A percentile compares a stretch with the other conserved stretches of the same genome.
phyloP scores from a whole-genome alignment of 148 eudicot genomes.

The Amaranthus palmeri region DNA sequence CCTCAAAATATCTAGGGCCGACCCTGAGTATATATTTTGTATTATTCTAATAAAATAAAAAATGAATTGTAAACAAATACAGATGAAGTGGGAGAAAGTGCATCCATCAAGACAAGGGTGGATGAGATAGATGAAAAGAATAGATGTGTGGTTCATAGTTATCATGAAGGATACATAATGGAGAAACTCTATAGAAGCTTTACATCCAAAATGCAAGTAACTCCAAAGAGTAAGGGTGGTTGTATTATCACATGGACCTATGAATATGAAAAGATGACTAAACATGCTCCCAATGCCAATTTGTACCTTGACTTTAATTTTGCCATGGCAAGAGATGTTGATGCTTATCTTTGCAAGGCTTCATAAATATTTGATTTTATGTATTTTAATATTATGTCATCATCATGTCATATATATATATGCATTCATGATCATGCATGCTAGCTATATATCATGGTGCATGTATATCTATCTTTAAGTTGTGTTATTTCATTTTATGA shows the following conservation, averaged over 20 bases:
- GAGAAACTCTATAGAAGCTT: slow-evolving; percentile 16
- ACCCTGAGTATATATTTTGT: no score
- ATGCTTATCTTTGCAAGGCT: slow-evolving; percentile 6
- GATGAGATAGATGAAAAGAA: slow-evolving; percentile 16
- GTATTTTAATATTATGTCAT: no score
- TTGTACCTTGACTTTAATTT: slow-evolving; percentile 11
- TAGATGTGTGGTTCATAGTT: not conserved
- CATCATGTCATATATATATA: no score
- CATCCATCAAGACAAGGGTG: slow-evolving; percentile 6
- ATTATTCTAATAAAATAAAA: no score
- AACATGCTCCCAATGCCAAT: slow-evolving; percentile 22
- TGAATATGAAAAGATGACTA: slow-evolving; percentile 26
- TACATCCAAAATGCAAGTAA: slow-evolving; percentile 13
- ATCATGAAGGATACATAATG: slow-evolving; percentile 21
- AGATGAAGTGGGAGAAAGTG: not conserved
- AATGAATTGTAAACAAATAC: not conserved
- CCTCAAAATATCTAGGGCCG: no score
- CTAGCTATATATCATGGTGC: no score
- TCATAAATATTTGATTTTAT: not conserved
- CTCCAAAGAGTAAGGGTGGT: slow-evolving; percentile 11
- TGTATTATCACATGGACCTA: slow-evolving; percentile 22
- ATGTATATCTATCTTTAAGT: no score
- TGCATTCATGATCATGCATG: no score
- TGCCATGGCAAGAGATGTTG: not conserved
- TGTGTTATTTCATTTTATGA: no score